A percentile compares a stretch with the other conserved stretches of the same genome.
Conservation (phyloP, 257 asterid species). For the Lycium ferocissimum region DNA sequence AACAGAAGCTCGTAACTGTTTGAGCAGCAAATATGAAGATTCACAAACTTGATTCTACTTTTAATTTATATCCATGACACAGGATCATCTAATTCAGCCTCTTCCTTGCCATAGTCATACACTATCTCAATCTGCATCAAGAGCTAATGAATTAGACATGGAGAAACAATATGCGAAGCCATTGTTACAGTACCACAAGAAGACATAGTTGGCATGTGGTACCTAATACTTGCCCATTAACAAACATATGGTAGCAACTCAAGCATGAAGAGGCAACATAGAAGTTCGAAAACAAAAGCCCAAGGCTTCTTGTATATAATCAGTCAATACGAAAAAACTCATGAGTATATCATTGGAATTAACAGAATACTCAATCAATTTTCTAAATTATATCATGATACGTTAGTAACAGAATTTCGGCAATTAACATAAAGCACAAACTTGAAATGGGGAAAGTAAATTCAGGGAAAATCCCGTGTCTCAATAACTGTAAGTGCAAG, state of each 20-base stretch:
- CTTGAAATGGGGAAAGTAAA: neutral
- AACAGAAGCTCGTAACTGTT: neutral
- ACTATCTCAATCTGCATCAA: slow-evolving; percentile 78
- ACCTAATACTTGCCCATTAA: neutral
- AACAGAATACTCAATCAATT: neutral
- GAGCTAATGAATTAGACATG: slow-evolving; percentile 26
- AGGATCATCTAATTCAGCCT: slow-evolving; percentile 45
- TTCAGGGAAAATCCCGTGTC: neutral
- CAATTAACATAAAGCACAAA: neutral
- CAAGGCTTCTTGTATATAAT: neutral
- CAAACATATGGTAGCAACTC: neutral
- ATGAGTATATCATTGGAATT: neutral
- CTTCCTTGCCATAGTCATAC: slow-evolving; percentile 79
- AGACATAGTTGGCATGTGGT: neutral
- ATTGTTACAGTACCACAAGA: neutral
- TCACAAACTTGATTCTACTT: slow-evolving; percentile 35
- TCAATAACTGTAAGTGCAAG: neutral
- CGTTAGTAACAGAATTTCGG: neutral
- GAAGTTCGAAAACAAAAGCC: neutral
- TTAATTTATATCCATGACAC: slow-evolving; percentile 45
- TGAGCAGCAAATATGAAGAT: slow-evolving; percentile 3
- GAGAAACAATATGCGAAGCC: neutral
- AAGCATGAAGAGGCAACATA: neutral
- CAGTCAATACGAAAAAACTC: neutral
- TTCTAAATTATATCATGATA: neutral